Evolutionary conservation across 345 rosid genomes (phyloP).

Genomic region (Geranium brycei): DNA sequence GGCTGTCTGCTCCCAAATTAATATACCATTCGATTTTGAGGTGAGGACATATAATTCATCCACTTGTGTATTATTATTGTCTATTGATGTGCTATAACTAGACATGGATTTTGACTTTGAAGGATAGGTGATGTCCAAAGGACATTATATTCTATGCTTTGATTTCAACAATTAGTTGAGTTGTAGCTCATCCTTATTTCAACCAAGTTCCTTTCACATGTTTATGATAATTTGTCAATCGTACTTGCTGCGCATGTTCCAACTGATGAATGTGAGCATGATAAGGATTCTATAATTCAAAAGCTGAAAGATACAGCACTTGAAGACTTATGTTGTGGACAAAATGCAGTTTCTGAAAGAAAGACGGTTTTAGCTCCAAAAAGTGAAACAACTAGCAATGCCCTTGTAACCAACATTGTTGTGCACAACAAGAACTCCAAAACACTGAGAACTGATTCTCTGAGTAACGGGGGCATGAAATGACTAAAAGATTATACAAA

Average conservation of each 20-base stretch:
- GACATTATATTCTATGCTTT: background rate
- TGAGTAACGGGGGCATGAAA: conserved; percentile 37
- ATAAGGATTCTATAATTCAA: conserved; percentile 33
- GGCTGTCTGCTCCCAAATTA: conserved; percentile 52
- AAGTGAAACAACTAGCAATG: conserved; percentile 42
- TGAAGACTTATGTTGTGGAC: conserved; percentile 39
- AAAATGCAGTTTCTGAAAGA: conserved; percentile 34
- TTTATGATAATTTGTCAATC: background rate
- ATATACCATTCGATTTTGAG: conserved; percentile 59
- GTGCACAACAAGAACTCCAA: conserved; percentile 12
- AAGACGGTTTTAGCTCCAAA: conserved; percentile 27
- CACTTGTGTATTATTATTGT: background rate
- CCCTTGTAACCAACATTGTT: conserved; percentile 48
- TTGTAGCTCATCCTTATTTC: background rate
- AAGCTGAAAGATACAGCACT: conserved; percentile 46
- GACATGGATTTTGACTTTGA: no score
- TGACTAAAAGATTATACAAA: conserved; percentile 25
- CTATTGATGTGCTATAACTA: no score
- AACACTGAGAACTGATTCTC: conserved; percentile 22
- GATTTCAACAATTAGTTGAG: background rate
- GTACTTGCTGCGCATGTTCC: conserved; percentile 29
- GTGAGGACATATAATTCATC: conserved; percentile 24
- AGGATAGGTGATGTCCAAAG: no score
- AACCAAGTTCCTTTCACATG: background rate
- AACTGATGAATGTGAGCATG: conserved; percentile 20